A percentile compares a stretch with the other conserved stretches of the same genome.
Conservation (phyloP, 805 yeast species). For the Candida ficus region DNA sequence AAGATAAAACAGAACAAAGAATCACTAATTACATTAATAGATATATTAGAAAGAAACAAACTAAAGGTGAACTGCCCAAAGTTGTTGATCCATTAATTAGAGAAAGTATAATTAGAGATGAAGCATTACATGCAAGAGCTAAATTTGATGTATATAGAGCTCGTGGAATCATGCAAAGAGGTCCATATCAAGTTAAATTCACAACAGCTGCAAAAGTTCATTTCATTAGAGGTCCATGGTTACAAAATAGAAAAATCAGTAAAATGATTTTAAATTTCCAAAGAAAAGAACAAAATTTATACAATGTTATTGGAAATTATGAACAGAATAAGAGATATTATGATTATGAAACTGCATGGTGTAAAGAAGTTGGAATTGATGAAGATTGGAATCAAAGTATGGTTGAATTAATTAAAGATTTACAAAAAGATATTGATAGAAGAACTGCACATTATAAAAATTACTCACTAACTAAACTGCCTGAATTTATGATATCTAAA, state of each 20-base stretch:
- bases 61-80: slow-evolving; percentile 14
- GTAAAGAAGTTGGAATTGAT: background rate
- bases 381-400: slow-evolving; percentile 27
- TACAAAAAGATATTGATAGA: slow-evolving; percentile 4
- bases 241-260: slow-evolving; percentile 13
- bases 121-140: slow-evolving; percentile 19
- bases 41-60: slow-evolving; percentile 12
- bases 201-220: slow-evolving; percentile 8
- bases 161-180: slow-evolving; percentile 4
- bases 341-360: slow-evolving; percentile 15
- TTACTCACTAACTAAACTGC: slow-evolving; percentile 16
- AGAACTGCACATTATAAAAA: slow-evolving; percentile 10
- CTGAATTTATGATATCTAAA: slow-evolving; percentile 2
- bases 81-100: slow-evolving; percentile 15
- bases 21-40: slow-evolving; percentile 12
- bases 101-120: slow-evolving; percentile 14
- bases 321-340: slow-evolving; percentile 12
- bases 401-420: slow-evolving; percentile 11
- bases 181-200: slow-evolving; percentile 18
- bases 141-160: slow-evolving; percentile 8
- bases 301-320: slow-evolving; percentile 9
- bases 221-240: slow-evolving; percentile 20
- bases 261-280: slow-evolving; percentile 12
- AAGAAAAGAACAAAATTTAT: slow-evolving; percentile 11
- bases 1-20: slow-evolving; percentile 14